These are phyloP conservation scores for Colletotrichum theobromicola DNA, from an alignment of 2,329 filamentous ascomycete species.

Conservation along the genomic window DNA sequence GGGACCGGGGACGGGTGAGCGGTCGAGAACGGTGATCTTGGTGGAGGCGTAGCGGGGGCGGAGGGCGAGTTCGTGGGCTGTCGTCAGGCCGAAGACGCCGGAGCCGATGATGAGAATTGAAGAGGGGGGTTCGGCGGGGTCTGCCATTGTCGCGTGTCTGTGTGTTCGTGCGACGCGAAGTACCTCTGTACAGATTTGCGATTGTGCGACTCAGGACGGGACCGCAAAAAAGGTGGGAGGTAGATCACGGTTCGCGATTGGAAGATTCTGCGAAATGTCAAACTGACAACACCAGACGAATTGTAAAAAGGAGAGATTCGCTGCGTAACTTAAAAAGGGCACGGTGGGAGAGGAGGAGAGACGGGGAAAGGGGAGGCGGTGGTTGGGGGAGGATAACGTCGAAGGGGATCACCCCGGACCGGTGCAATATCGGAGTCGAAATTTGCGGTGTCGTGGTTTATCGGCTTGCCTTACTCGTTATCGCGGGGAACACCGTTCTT, in stretches of 20 bases:
- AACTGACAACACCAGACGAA: neutral
- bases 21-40: conserved; percentile 65
- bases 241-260: neutral
- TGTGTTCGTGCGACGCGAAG: neutral
- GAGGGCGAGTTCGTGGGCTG: conserved; percentile 71
- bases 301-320: neutral
- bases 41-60: conserved; percentile 60
- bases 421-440: conserved; percentile 2
- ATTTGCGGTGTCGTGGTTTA: conserved; percentile 1
- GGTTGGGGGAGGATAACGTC: neutral
- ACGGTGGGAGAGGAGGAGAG: neutral
- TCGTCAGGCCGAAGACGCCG: conserved; percentile 66
- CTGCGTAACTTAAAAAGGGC: neutral
- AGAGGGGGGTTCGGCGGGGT: conserved; percentile 32
- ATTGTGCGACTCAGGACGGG: neutral
- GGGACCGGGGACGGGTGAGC: conserved; percentile 51
- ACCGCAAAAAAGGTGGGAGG: neutral
- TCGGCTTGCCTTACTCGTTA: neutral
- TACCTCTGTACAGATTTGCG: neutral
- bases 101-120: conserved; percentile 73
- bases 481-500: neutral
- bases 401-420: neutral
- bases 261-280: neutral
- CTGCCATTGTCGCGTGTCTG: neutral
- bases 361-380: neutral